Base-by-base conservation (phyloP, 768 basidiomycete genomes). In the Russula sp. region DNA sequence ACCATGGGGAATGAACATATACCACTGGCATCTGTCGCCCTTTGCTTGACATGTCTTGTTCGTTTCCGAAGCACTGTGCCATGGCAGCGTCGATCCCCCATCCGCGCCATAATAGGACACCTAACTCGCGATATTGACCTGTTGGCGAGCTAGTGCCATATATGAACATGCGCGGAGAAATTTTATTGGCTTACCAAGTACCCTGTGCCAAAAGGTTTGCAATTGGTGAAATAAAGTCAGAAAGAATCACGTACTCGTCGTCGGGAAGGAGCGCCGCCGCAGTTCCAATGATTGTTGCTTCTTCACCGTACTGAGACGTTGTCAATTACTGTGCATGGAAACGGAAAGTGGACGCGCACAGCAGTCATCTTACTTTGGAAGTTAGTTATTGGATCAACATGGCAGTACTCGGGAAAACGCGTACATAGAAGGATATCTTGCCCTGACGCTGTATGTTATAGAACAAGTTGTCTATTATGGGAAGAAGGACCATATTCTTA, bases 1-100 rank as follows among this genome's bases (percentile, higher is more conserved):
- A 64, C 2, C 4, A 42, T 57, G n/a, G 18, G 48, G 9, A 16
- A 24, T 44, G 14, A 5, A 4, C 1, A 73, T 82, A 62, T 80
- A 92, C 91, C 65, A 95, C 90, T 14, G 94, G 94, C 94, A 97
- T 96, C 72, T 95, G 92, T 40, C 91, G 81, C 20, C 94, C 94
- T 72, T 94, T 94, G 9, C 88, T 85, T 13, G 85, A 83, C 13
- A 74, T 80, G 73, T 98, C 94, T 65, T 91, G 84, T 69, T 84
- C 77, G 68, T 91, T 95, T 36, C 92, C 90, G 71, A 97, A 92
- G 74, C 92, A 94, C 73, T 97, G 94, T 0, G 86, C 86, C 92
- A 98, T 95, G 63, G 90, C 77, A n/a, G 81, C 77, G 69, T 93
- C 84, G 22, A 94, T 73, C 20, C 83, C 79, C 72, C 90, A 96